phyloP scores from a whole-genome alignment of 805 yeast genomes.

The Tetrapisispora phaffii region DNA sequence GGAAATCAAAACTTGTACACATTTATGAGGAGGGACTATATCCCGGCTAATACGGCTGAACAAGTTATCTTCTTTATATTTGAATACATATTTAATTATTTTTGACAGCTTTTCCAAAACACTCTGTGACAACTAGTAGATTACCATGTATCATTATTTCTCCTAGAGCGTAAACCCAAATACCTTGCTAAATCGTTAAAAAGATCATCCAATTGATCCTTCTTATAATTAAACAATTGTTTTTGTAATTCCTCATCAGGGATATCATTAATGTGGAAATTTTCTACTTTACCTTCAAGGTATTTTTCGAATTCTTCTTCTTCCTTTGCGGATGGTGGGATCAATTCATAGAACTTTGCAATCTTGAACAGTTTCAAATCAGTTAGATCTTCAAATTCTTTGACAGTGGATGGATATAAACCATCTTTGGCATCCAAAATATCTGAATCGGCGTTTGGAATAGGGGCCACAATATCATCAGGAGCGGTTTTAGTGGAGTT shows the following conservation, averaged over 20 bases:
- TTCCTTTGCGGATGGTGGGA: slow-evolving; percentile 54
- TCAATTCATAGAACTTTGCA: slow-evolving; percentile 64
- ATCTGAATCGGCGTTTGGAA: slow-evolving; percentile 74
- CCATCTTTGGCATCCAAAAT: slow-evolving; percentile 20
- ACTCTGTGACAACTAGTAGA: too few species aligned
- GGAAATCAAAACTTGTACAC: not conserved
- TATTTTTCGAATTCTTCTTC: slow-evolving; percentile 42
- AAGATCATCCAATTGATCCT: slow-evolving; percentile 43
- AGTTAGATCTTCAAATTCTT: slow-evolving; percentile 40
- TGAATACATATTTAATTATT: not conserved
- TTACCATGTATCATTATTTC: slow-evolving; percentile 44
- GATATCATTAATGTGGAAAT: slow-evolving; percentile 31
- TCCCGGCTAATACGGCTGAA: too few species aligned
- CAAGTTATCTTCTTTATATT: too few species aligned
- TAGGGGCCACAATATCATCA: slow-evolving; percentile 47
- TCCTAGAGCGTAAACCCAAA: slow-evolving; percentile 51
- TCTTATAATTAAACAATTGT: slow-evolving; percentile 28
- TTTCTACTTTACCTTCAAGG: slow-evolving; percentile 40
- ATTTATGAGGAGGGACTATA: too few species aligned
- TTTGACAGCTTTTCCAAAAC: not conserved
- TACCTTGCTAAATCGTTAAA: slow-evolving; percentile 60
- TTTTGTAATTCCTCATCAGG: slow-evolving; percentile 23
- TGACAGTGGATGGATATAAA: slow-evolving; percentile 49
- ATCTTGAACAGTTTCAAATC: slow-evolving; percentile 42
- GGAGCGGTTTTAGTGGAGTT: slow-evolving; percentile 43